Percentiles rank a stretch among this genome's conserved stretches.
Conservation (phyloP, 495 filamentous ascomycete species). For the Podospora appendiculata region DNA sequence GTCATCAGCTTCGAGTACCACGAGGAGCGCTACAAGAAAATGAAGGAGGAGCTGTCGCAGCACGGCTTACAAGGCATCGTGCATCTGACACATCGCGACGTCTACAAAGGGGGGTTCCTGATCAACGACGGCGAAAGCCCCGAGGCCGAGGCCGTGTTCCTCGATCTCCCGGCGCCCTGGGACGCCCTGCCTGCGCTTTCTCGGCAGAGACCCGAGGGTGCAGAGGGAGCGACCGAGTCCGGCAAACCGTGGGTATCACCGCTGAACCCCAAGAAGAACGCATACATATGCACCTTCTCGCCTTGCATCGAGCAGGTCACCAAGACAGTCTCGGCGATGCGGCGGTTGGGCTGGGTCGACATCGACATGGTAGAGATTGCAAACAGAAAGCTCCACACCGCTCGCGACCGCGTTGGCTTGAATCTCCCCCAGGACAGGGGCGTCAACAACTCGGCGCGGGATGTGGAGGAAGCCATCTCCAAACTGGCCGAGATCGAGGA, state of each 20-base stretch:
- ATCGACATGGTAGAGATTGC: slow-evolving; percentile 86
- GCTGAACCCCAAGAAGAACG: slow-evolving; percentile 57
- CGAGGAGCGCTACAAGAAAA: slow-evolving; percentile 60
- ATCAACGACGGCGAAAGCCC: background rate
- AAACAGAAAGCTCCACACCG: slow-evolving; percentile 68
- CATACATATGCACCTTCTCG: slow-evolving; percentile 84
- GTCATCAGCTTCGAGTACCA: slow-evolving; percentile 96
- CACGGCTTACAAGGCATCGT: slow-evolving; percentile 71
- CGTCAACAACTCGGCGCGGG: slow-evolving; percentile 46
- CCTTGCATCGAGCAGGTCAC: slow-evolving; percentile 95
- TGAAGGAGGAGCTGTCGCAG: slow-evolving; percentile 63
- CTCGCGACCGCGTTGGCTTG: slow-evolving; percentile 68
- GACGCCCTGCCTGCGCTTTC: slow-evolving; percentile 79
- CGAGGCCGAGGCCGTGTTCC: slow-evolving; percentile 48
- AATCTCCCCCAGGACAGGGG: slow-evolving; percentile 32
- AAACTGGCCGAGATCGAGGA: slow-evolving; percentile 67
- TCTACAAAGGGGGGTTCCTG: slow-evolving; percentile 54
- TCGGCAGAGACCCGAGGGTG: slow-evolving; percentile 38
- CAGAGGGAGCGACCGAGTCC: slow-evolving; percentile 2
- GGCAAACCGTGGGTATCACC: slow-evolving; percentile 47
- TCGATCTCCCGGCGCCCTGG: slow-evolving; percentile 92
- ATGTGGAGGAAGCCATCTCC: slow-evolving; percentile 69
- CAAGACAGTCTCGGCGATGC: slow-evolving; percentile 68
- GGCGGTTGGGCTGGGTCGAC: slow-evolving; percentile 76
- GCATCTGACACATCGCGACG: slow-evolving; percentile 81